These are phyloP conservation scores for Physocladia obscura DNA, from an alignment of 192 early-diverging fungal genomes.

Conservation along the genomic window DNA sequence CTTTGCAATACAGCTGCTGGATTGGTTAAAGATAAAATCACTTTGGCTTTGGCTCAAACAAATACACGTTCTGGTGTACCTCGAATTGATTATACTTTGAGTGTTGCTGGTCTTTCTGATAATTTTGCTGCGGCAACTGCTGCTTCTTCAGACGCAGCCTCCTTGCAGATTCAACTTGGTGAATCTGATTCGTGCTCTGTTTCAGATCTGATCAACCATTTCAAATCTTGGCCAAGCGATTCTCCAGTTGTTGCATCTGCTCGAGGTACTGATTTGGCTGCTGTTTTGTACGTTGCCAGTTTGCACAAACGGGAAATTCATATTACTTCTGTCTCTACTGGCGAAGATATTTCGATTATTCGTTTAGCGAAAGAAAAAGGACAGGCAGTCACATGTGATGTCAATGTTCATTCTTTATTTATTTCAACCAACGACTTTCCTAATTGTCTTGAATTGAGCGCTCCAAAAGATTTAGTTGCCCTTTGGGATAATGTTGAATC, in stretches of 20 bases:
- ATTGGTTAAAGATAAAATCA: conserved; percentile 54
- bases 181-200: conserved; percentile 45
- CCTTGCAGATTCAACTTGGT: conserved; percentile 63
- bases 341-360: conserved; percentile 84
- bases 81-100: conserved; percentile 72
- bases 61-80: conserved; percentile 46
- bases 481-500: conserved; percentile 73
- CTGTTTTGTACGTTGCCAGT: conserved; percentile 82
- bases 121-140: conserved; percentile 58
- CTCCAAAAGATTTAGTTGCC: conserved; percentile 60
- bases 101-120: conserved; percentile 65
- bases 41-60: conserved; percentile 51
- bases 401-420: conserved; percentile 83
- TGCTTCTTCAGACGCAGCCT: conserved; percentile 43
- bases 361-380: conserved; percentile 85
- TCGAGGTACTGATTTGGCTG: conserved; percentile 81
- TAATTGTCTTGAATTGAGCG: conserved; percentile 24
- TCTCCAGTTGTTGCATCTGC: conserved; percentile 82
- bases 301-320: conserved; percentile 82
- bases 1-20: conserved; percentile 64
- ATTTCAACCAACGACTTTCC: conserved; percentile 50
- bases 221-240: conserved; percentile 76
- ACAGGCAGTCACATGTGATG: conserved; percentile 87
- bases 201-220: conserved; percentile 66
- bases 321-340: conserved; percentile 76